Base-by-base conservation (phyloP, 257 asterid species). In the Penstemon davidsonii region DNA sequence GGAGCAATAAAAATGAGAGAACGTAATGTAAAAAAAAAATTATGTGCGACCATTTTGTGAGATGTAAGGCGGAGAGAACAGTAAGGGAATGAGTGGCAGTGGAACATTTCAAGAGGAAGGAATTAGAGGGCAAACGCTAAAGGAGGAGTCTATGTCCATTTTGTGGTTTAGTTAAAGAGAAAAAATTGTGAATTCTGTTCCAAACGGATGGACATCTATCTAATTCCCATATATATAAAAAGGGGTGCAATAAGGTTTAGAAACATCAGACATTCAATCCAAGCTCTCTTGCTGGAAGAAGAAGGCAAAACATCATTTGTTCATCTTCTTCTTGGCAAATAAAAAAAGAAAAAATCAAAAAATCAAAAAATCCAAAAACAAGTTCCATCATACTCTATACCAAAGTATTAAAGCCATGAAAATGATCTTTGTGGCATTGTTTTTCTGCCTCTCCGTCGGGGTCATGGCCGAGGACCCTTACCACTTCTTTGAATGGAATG, bases 391-490 rank as follows among this genome's bases (percentile, higher is more conserved):
- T 25, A 25, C 33, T 25, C 33, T 25, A 25, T 25, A 25, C 33
- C 33, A 25, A 2, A 25, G 33, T 2, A 25, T 25, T 25, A 25
- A 44, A 64, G 54, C 33, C 38, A 73, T 73, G 78, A 66, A 40
- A 40, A 50, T 12, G 55, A 44, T 77, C 9, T 7, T 59, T 40
- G 68, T 75, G 57, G 76, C 83, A 52, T 49, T 80, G 56, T 64
- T 75, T 49, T 68, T 79, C 25, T 78, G 85, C 75, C 82, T 80
- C 25, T 4, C 73, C 3, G 78, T 55, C 3, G 43, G 56, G 55
- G 75, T 63, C 51, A 42, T 73, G 50, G 87, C 87, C 0, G 90
- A 75, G 69, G 90, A 85, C 40, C 88, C 90, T 0, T 80, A 78
- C 19, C 61, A 66, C 33, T 78, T 73, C 62, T 73, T 50, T 15